Base-by-base conservation (phyloP, 2,329 filamentous ascomycete genomes). In the Annulohypoxylon truncatum region DNA sequence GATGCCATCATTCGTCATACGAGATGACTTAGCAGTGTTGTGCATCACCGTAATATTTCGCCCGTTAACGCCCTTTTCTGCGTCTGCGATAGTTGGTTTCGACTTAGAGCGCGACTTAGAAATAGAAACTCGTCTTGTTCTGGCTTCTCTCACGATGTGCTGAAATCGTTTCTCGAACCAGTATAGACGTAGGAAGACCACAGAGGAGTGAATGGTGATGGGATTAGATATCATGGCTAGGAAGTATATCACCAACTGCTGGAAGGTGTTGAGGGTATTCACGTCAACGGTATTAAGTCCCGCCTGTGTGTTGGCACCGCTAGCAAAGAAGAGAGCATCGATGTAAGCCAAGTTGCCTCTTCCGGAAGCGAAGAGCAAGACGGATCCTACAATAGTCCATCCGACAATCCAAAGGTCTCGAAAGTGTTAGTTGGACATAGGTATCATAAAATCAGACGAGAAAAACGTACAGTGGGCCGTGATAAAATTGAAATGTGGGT, bases 141-240 rank as follows among this genome's bases (percentile, higher is more conserved):
- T 87, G 1, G 92, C 89, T 72, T 97, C 92, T 31, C 85, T 85
- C 12, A 92, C 94, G 69, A 97, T 87, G 73, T 92, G 86, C 76
- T 97, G 92, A 76, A 99, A 98, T 6, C 94, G 89, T 79, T 96
- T 97, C 79, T 99, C 94, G 77, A 99, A 99, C 95, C 95, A 99
- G 80, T 97, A 97, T 1, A 99, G 83, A 24, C 96, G 91, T 12
- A 98, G 85, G 72, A 97, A 95, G 6, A 99, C 96, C 46, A 99
- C 93, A 46, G 88, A 91, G 1, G 92, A 88, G 75, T 97, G 89
- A 73, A 97, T 90, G 48, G 92, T 90, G 66, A 97, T 96, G 0
- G 94, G 94, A 53, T 93, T 97, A 24, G 90, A 89, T 10, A 93
- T 73, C 83, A 93, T 90, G 3, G 90, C 83, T 40, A 92, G 83